Base-by-base conservation (phyloP, 306 rosid species). In the Fragaria ananassa region DNA sequence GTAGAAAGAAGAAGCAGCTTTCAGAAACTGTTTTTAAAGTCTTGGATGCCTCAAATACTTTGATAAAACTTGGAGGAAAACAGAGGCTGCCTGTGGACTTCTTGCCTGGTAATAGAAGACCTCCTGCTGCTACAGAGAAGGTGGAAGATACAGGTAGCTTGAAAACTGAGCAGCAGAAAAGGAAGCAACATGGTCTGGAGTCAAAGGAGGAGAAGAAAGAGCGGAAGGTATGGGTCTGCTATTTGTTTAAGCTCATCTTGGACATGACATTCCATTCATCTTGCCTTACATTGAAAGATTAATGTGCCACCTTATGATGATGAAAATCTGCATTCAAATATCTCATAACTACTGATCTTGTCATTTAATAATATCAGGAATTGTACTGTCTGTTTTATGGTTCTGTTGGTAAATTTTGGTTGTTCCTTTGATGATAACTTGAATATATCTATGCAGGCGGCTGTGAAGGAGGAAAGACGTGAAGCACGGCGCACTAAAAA, bases 151-250 rank as follows among this genome's bases (percentile, higher is more conserved):
- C 2, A 10, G 75, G 71, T 64, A 78, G 76, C 74, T 64, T 81
- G 78, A 88, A 67, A 83, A 79, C 82, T 72, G 93, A 86, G 64
- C 92, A 42, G 74, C 82, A 76, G 84, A 87, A 80, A 83, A 88
- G 93, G 81, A 96, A 88, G 84, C 90, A 81, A 41, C 88, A 83
- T 62, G 91, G 96, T 77, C 88, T 61, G 74, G 99, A 96, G 87
- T 79, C 97, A 34, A 88, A 89, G 80, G 97, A 88, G 87, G 96
- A 89, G 84, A 92, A 91, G 80, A 91, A 89, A 84, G 99, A 92
- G 83, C 79, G 99, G 21, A 92, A 96, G 97, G 99, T 95, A 80
- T 70, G 66, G 21, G 58, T 79, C 51, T 25, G 13, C 56, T 74
- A 25, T 53, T 57, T 61, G 31, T 70, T 46, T 66, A 74, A 10